Percentiles rank a stretch among this genome's conserved stretches.
Evolutionary conservation across 202 grass and related monocot species (phyloP).

Genomic region (Elaeis oleifera): DNA sequence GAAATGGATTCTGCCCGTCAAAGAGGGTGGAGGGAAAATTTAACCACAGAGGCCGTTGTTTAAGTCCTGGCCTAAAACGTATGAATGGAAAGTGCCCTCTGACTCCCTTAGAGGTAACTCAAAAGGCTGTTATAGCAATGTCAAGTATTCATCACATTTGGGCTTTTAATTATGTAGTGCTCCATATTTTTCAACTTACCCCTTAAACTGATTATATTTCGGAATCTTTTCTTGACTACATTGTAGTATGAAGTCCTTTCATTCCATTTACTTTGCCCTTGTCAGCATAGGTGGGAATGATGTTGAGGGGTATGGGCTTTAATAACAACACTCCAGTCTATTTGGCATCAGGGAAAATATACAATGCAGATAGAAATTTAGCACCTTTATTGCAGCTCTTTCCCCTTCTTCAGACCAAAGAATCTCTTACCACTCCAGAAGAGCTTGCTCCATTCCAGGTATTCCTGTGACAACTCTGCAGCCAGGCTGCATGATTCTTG

Average conservation of each 20-base stretch:
- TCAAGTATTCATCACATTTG: no score
- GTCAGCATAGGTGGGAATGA: slow-evolving; percentile 24
- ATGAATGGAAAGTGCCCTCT: slow-evolving; percentile 16
- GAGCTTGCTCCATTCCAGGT: slow-evolving; percentile 20
- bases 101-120: slow-evolving; percentile 16
- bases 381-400: slow-evolving; percentile 12
- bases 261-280: slow-evolving; percentile 5
- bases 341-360: slow-evolving; percentile 19
- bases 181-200: no score
- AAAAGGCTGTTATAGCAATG: background rate
- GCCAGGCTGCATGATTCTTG: background rate
- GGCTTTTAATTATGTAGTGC: no score
- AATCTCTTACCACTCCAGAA: slow-evolving; percentile 12
- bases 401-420: slow-evolving; percentile 16
- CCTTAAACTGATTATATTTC: no score
- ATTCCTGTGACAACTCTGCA: no score
- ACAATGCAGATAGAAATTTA: slow-evolving; percentile 15
- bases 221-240: no score
- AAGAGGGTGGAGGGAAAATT: slow-evolving; percentile 18
- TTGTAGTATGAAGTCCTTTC: background rate
- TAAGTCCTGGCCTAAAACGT: slow-evolving; percentile 4
- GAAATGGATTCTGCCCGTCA: slow-evolving; percentile 20
- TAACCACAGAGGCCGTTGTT: slow-evolving; percentile 2
- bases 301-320: slow-evolving; percentile 20
- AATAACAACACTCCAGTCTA: slow-evolving; percentile 10